Evolutionary conservation across 176 grass and related monocot species (phyloP).

Genomic region (Puya raimondii): DNA sequence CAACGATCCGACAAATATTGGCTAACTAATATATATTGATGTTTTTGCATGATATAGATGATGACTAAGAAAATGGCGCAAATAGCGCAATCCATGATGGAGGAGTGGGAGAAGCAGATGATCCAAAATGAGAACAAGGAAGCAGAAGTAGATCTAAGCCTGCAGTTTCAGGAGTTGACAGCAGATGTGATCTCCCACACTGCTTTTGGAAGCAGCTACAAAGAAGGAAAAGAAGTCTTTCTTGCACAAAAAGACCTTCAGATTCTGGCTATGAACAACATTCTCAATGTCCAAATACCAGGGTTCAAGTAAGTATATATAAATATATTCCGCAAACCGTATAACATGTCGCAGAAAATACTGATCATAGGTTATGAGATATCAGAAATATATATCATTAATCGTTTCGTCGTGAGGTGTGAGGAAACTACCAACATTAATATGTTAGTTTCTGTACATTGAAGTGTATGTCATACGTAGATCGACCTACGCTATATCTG

Average conservation of each 20-base stretch:
- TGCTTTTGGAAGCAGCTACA: constrained; percentile 28
- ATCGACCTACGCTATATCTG: too few relatives aligned
- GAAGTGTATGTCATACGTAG: too few relatives aligned
- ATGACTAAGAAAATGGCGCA: constrained; percentile 33
- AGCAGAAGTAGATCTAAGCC: constrained; percentile 22
- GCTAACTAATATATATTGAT: neutral
- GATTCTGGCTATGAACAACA: constrained; percentile 11
- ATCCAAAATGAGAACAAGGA: neutral
- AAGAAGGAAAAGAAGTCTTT: constrained; percentile 38
- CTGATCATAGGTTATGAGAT: too few relatives aligned
- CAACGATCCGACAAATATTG: too few relatives aligned
- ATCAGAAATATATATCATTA: too few relatives aligned
- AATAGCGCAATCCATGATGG: constrained; percentile 24
- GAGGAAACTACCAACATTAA: neutral
- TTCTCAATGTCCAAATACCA: constrained; percentile 24
- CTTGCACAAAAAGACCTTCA: constrained; percentile 27
- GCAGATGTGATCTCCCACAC: constrained; percentile 40
- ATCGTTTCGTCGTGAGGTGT: too few relatives aligned
- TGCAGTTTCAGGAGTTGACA: constrained; percentile 24
- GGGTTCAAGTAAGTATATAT: constrained; percentile 23
- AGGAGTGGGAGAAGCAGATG: constrained; percentile 15
- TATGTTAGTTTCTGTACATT: neutral
- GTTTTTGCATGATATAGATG: constrained; percentile 26
- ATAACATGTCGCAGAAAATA: neutral
- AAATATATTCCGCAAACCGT: neutral